Evolutionary conservation across 495 filamentous ascomycete species (phyloP), one percentile per base, ranked within the genome.

Genomic region (Hyphodiscus hymeniophilus): DNA sequence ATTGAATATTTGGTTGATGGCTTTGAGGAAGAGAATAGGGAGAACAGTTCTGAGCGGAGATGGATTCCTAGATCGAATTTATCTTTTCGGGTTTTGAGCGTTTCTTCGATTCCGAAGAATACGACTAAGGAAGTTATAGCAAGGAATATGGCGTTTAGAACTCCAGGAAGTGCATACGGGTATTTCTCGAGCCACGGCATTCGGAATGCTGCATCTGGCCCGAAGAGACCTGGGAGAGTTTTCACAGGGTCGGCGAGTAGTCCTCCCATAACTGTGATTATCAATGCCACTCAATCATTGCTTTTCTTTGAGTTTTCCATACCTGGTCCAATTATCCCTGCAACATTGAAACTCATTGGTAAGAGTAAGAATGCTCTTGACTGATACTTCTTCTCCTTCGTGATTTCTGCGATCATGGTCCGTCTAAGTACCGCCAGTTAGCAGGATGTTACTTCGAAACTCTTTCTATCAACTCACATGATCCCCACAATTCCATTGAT

Each of bases 401-500:
- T 67, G 23, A 75, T 70, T 62, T 91, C 87, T 0, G 77, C 74
- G 20, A 88, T 83, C 73, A 87, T 85, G 0, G 83, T 89, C 35
- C 85, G 70, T 23, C 47, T 70, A 62, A 10, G 12, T 23, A 7
- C 34, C 17, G 5, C 17, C 18, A 41, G 20, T 47, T 18, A 38
- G 21, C n/a, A n/a, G 2, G 16, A 16, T n/a, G n/a, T n/a, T n/a
- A n/a, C n/a, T n/a, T 30, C 16, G 16, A 15, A 36, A 18, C 31
- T 8, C 18, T 20, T 32, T 2, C 3, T 17, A 12, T 17, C 2
- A 22, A 35, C 47, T 45, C 24, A 51, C 63, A 89, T 79, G 38
- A 88, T 82, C 0, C 84, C 84, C 1, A 87, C 79, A 49, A 85
- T 91, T 0, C 87, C 87, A 59, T 92, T 92, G 38, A 86, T 76